Conservation (phyloP, 2,329 filamentous ascomycete species). For the Thermothelomyces thermophilus region DNA sequence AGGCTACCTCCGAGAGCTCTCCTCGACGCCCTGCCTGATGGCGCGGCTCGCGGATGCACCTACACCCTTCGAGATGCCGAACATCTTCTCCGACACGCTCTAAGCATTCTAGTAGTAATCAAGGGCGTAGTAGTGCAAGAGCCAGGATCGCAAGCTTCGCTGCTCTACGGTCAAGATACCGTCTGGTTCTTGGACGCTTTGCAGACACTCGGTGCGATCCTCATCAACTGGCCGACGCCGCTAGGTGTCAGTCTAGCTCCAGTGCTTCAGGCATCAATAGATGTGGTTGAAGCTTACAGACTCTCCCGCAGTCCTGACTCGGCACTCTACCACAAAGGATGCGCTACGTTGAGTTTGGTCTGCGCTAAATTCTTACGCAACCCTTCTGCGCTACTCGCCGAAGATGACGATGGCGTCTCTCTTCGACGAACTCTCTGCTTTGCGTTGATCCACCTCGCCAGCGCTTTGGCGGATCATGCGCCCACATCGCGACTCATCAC, state of each 20-base stretch:
- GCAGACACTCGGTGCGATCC: slow-evolving; percentile 36
- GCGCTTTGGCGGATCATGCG: slow-evolving; percentile 21
- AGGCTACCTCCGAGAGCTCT: slow-evolving; percentile 36
- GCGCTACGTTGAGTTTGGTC: slow-evolving; percentile 25
- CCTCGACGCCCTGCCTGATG: slow-evolving; percentile 26
- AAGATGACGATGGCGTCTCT: slow-evolving; percentile 14
- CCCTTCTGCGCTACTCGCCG: slow-evolving; percentile 15
- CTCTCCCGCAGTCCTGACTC: slow-evolving; percentile 12
- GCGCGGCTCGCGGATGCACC: slow-evolving; percentile 31
- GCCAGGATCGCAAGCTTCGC: slow-evolving; percentile 29
- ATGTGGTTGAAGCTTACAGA: slow-evolving; percentile 24
- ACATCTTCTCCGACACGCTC: slow-evolving; percentile 43
- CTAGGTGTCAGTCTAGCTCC: slow-evolving; percentile 29
- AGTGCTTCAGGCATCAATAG: slow-evolving; percentile 34
- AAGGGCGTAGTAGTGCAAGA: slow-evolving; percentile 34
- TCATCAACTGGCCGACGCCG: slow-evolving; percentile 33
- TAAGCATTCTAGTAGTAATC: slow-evolving; percentile 39
- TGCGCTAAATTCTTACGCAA: slow-evolving; percentile 21
- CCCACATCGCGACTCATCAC: slow-evolving; percentile 25
- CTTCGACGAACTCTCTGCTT: slow-evolving; percentile 18
- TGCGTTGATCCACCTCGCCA: slow-evolving; percentile 25
- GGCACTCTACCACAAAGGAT: slow-evolving; percentile 25
- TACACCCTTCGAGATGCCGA: slow-evolving; percentile 36
- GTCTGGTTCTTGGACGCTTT: slow-evolving; percentile 47
- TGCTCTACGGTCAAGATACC: slow-evolving; percentile 34